phyloP scores from a whole-genome alignment of 352 stramenopile genomes.

The Globisporangium carolinianum region DNA sequence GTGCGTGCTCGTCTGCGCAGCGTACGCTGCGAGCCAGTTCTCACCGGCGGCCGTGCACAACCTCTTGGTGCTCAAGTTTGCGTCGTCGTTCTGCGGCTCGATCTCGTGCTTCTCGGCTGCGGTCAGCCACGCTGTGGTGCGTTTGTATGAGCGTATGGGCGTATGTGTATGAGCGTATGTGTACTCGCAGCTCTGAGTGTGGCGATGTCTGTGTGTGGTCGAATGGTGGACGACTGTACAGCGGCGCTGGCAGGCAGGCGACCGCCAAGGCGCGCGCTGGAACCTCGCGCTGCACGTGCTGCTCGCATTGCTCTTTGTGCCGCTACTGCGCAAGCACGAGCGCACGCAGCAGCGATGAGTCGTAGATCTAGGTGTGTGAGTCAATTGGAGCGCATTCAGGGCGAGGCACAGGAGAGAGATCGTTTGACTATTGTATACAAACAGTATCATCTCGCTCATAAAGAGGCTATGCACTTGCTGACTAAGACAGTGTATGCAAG shows the following conservation, averaged over 20 bases:
- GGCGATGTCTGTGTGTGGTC: not conserved
- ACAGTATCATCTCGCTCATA: too few relatives aligned
- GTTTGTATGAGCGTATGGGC: not conserved
- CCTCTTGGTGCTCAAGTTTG: slow-evolving; percentile 62
- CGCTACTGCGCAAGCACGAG: slow-evolving; percentile 57
- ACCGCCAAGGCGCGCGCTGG: slow-evolving; percentile 37
- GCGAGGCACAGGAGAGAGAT: too few relatives aligned
- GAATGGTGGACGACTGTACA: slow-evolving; percentile 5
- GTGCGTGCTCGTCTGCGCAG: slow-evolving; percentile 34
- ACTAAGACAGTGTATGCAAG: too few relatives aligned
- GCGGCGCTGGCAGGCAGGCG: slow-evolving; percentile 38
- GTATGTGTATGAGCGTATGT: too few relatives aligned
- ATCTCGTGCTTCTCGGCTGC: slow-evolving; percentile 54
- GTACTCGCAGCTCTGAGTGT: not conserved
- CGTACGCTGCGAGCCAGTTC: slow-evolving; percentile 45
- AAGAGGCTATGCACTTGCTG: too few relatives aligned
- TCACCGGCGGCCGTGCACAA: slow-evolving; percentile 39
- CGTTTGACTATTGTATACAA: too few relatives aligned
- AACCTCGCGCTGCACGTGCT: slow-evolving; percentile 43
- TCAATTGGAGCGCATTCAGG: not conserved
- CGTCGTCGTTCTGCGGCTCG: slow-evolving; percentile 72
- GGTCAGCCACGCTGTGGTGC: slow-evolving; percentile 48
- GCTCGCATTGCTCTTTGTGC: slow-evolving; percentile 46
- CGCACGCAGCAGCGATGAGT: slow-evolving; percentile 9
- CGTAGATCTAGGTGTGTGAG: not conserved